These are phyloP conservation scores for Neofusicoccum laricinum DNA, from an alignment of 2,329 filamentous ascomycete genomes.

Conservation along the genomic window DNA sequence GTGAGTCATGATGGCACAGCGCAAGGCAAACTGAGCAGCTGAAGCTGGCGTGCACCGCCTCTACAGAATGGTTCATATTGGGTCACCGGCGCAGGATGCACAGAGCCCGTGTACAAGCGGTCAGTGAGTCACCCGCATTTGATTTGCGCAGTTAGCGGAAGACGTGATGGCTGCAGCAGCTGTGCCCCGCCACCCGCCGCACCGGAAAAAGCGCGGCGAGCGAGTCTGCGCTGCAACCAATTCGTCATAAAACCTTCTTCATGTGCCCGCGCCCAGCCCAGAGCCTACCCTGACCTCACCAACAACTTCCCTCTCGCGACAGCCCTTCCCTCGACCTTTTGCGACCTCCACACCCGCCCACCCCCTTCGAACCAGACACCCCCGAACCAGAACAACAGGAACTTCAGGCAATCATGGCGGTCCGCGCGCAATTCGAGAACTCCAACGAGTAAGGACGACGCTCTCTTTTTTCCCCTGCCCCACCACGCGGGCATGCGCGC, in stretches of 20 bases:
- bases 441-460: conserved; percentile 73
- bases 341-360: neutral
- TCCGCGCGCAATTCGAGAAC: conserved; percentile 73
- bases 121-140: neutral
- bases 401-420: conserved; percentile 43
- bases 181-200: too few relatives aligned
- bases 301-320: too few relatives aligned
- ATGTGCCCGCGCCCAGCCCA: neutral
- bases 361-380: neutral
- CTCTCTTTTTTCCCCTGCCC: conserved; percentile 6
- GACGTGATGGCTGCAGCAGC: too few relatives aligned
- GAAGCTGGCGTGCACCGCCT: neutral
- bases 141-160: too few relatives aligned
- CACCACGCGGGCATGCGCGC: conserved; percentile 2
- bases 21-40: neutral
- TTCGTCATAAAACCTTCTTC: neutral
- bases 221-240: too few relatives aligned
- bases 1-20: neutral
- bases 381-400: neutral
- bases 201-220: too few relatives aligned
- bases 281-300: neutral
- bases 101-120: neutral
- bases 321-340: neutral
- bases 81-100: neutral
- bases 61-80: neutral